A percentile compares a stretch with the other conserved stretches of the same genome.
Evolutionary conservation across 305 asterid genomes (phyloP).

Genomic region (Solanum hybrid): DNA sequence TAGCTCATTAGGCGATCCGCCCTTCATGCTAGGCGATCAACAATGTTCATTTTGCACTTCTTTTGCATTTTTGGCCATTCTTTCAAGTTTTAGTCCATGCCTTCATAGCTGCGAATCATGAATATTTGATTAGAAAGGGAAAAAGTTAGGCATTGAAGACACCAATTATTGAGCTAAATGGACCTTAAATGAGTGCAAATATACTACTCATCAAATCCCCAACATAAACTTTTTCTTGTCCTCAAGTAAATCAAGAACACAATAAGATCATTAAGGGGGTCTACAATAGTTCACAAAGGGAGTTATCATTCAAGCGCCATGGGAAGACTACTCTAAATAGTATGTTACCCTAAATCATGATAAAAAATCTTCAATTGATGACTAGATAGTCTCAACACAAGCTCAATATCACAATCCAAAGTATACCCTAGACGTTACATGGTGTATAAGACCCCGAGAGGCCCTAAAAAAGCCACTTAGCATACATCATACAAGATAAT

Average conservation of each 20-base stretch:
- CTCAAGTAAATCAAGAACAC: background rate
- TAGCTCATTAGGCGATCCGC: background rate
- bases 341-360: background rate
- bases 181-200: background rate
- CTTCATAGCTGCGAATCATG: background rate
- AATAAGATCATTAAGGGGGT: background rate
- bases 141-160: background rate
- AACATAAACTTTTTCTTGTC: background rate
- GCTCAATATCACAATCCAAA: background rate
- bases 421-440: background rate
- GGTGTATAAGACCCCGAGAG: background rate
- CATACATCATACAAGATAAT: background rate
- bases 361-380: background rate
- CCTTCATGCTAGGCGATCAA: background rate
- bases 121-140: background rate
- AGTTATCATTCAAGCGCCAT: background rate
- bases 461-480: background rate
- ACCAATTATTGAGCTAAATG: background rate
- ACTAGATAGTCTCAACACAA: background rate
- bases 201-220: background rate
- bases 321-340: background rate
- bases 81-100: background rate
- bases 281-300: background rate
- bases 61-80: background rate
- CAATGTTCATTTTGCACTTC: background rate